A percentile compares a stretch with the other conserved stretches of the same genome.
These are phyloP conservation scores for Zygosaccharomyces lentus DNA, from an alignment of 805 yeast genomes.

Conservation along the genomic window DNA sequence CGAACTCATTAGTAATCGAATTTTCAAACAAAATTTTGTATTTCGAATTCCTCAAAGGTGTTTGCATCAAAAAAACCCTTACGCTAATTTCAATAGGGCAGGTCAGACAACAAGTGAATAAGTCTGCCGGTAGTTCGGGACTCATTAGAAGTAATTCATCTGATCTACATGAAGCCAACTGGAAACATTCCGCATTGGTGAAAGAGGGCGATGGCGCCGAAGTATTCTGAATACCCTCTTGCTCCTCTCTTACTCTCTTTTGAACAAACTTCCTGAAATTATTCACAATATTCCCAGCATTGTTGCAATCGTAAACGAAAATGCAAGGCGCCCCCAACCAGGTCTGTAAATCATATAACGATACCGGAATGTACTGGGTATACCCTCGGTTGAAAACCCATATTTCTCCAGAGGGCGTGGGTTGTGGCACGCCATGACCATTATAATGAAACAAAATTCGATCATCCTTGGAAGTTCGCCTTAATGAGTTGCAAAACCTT, in stretches of 20 bases:
- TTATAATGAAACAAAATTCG: conserved; percentile 90
- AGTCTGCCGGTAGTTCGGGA: conserved; percentile 92
- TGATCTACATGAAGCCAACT: conserved; percentile 85
- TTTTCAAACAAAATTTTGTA: conserved; percentile 40
- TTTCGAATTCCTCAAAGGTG: conserved; percentile 50
- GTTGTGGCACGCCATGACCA: conserved; percentile 98
- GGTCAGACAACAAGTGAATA: conserved; percentile 92
- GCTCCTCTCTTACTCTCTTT: conserved; percentile 82
- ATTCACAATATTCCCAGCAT: conserved; percentile 88
- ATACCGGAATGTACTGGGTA: conserved; percentile 95
- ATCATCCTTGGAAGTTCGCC: conserved; percentile 91
- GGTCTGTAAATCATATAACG: conserved; percentile 88
- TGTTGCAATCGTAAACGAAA: conserved; percentile 89
- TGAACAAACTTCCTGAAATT: conserved; percentile 88
- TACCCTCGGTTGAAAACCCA: conserved; percentile 98
- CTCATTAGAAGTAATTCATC: conserved; percentile 86
- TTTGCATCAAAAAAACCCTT: conserved; percentile 85
- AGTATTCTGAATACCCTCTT: conserved; percentile 47
- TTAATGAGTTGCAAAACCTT: conserved; percentile 79
- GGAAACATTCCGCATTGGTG: conserved; percentile 78
- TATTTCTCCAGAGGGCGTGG: conserved; percentile 92
- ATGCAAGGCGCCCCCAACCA: conserved; percentile 99
- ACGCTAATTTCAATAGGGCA: conserved; percentile 94
- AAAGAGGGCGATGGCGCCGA: conserved; percentile 42
- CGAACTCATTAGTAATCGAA: conserved; percentile 26